phyloP scores from a whole-genome alignment of 305 asterid genomes.

The Coffea humblotiana region DNA sequence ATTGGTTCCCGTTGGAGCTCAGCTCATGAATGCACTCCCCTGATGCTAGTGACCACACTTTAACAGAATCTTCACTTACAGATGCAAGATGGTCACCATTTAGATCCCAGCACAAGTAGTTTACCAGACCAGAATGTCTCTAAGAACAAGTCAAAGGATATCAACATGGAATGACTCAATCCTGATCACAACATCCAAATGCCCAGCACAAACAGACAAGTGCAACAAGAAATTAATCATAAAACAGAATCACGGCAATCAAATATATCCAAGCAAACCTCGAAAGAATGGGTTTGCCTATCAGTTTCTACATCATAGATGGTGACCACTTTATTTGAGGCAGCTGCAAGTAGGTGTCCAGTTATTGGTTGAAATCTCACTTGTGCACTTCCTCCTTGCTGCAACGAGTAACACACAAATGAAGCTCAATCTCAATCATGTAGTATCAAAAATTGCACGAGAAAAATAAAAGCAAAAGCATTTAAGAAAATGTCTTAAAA shows the following conservation, averaged over 20 bases:
- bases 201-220: not conserved
- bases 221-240: not conserved
- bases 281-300: conserved; percentile 78
- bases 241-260: not conserved
- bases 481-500: conserved; percentile 11
- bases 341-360: conserved; percentile 87
- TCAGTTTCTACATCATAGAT: conserved; percentile 90
- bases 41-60: conserved; percentile 88
- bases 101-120: conserved; percentile 93
- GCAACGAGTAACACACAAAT: conserved; percentile 25
- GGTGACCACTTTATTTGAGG: conserved; percentile 83
- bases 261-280: conserved; percentile 51
- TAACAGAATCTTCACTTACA: conserved; percentile 85
- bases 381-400: conserved; percentile 96
- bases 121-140: conserved; percentile 85
- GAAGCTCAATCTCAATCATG: conserved; percentile 6
- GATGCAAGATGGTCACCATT: conserved; percentile 88
- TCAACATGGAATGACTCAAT: not conserved
- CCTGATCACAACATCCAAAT: conserved; percentile 9
- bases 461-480: not conserved
- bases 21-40: conserved; percentile 89
- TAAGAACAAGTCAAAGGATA: conserved; percentile 25
- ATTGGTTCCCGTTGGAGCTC: conserved; percentile 73
- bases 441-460: not conserved
- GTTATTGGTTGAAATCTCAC: conserved; percentile 87